Evolutionary conservation across 495 filamentous ascomycete species (phyloP), one percentile per base, ranked within the genome.

Genomic region (Chaetomidium leptoderma): DNA sequence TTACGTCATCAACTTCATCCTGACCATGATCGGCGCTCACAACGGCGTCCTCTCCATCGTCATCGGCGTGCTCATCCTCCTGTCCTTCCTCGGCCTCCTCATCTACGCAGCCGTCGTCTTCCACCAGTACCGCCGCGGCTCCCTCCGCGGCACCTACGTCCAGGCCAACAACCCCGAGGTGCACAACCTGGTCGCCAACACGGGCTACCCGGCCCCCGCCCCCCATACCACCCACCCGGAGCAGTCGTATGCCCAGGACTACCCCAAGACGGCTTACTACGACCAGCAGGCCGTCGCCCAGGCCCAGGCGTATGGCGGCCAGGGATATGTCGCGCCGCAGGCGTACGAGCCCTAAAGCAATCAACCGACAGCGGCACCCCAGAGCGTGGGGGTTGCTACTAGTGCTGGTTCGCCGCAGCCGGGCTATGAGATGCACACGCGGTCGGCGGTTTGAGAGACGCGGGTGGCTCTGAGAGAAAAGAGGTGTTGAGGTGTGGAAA

Each of bases 1-100:
- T 42, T 63, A 57, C 53, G 11, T 58, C 19, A 53, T 63, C 43
- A 44, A 59, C 39, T 66, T 70, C 29, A 61, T 67, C 17, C 27
- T 70, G 5, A 40, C 50, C 51, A 50, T 67, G 55, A 43, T 61
- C 37, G 62, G 62, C 14, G 45, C 55, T 19, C 51, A 37, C 16
- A 47, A 46, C 13, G 53, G 49, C 14, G 14, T 29, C 10, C 6
- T 58, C 2, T 43, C 19, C 30, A 33, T 65, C 17, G 37, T 21
- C 17, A 30, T 69, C 21, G 24, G 36, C 11, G 53, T 68, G 14
- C 21, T 64, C 14, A 55, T 65, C 14, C 42, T 65, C 19, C 50
- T 70, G 37, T 69, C 66, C 55, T 70, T 69, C 66, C 37, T 70
- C 35, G 68, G 66, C 50, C 51, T 69, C 7, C 64, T 70, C 33